phyloP scores from a whole-genome alignment of 176 grass and related monocot species.

The Oryza coarctata region DNA sequence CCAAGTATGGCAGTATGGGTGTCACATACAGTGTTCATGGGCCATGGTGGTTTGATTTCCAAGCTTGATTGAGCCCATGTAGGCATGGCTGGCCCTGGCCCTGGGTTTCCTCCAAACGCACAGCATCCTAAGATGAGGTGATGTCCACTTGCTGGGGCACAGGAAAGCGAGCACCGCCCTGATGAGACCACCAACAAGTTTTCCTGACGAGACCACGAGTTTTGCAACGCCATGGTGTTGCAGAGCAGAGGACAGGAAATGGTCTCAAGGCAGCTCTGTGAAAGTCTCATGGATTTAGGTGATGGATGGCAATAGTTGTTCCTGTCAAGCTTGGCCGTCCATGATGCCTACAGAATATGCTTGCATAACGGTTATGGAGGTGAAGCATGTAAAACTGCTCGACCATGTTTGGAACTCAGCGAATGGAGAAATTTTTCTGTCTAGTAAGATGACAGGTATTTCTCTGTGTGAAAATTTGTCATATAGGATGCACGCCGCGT shows the following conservation, averaged over 20 bases:
- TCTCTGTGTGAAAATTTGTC: not conserved
- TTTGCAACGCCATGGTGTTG: not conserved
- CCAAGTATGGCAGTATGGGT: not conserved
- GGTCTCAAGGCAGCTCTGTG: not conserved
- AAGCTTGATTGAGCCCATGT: not conserved
- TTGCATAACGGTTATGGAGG: not conserved
- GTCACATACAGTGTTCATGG: not conserved
- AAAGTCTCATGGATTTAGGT: not conserved
- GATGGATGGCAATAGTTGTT: constrained; percentile 10
- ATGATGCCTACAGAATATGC: constrained; percentile 4
- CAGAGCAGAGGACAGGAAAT: not conserved
- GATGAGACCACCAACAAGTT: not conserved
- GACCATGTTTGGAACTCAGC: not conserved
- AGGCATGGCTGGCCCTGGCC: not conserved
- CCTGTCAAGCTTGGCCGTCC: not conserved
- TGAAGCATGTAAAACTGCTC: too few species aligned
- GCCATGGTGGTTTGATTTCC: not conserved
- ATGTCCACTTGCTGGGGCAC: not conserved
- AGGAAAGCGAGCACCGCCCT: not conserved
- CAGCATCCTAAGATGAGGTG: constrained; percentile 3
- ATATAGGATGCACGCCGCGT: not conserved
- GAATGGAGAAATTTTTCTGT: not conserved
- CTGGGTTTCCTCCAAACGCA: not conserved
- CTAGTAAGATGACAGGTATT: not conserved
- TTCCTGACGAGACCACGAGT: not conserved